Evolutionary conservation across 1,284 basidiomycete genomes (phyloP).

Genomic region (Tilletia setariae): DNA sequence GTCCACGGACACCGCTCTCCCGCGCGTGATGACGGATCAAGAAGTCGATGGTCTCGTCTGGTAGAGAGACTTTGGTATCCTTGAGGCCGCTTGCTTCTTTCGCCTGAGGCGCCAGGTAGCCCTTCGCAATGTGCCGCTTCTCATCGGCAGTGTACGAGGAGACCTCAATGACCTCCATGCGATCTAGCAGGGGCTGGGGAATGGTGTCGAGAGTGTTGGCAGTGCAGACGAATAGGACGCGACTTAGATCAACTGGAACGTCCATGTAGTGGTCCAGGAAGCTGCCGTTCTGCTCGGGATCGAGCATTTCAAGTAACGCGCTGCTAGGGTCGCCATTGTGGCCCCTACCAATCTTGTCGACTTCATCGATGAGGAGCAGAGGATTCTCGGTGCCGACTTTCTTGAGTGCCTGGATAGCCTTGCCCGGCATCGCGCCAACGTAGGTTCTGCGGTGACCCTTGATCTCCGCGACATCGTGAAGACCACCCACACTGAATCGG

Average conservation of each 20-base stretch:
- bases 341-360: constrained; percentile 94
- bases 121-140: constrained; percentile 85
- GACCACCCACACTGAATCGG: constrained; percentile 92
- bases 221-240: constrained; percentile 96
- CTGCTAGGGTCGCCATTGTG: constrained; percentile 94
- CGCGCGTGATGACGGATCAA: constrained; percentile 96
- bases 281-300: constrained; percentile 93
- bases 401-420: constrained; percentile 96
- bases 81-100: constrained; percentile 80
- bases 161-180: constrained; percentile 88
- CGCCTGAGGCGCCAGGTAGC: constrained; percentile 90
- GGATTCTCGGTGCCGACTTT: constrained; percentile 97
- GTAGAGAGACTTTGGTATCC: constrained; percentile 47
- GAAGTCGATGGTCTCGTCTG: constrained; percentile 68
- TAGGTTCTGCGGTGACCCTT: constrained; percentile 97
- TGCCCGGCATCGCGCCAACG: constrained; percentile 84
- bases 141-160: constrained; percentile 84
- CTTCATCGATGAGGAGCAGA: constrained; percentile 85
- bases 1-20: constrained; percentile 70
- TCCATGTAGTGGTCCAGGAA: constrained; percentile 98
- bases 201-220: constrained; percentile 75
- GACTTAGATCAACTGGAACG: constrained; percentile 91
- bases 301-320: constrained; percentile 92
- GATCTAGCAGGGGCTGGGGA: constrained; percentile 89
- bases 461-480: constrained; percentile 97